Conservation (phyloP, 176 grass and related monocot genomes). For the Oryza brachyantha region DNA sequence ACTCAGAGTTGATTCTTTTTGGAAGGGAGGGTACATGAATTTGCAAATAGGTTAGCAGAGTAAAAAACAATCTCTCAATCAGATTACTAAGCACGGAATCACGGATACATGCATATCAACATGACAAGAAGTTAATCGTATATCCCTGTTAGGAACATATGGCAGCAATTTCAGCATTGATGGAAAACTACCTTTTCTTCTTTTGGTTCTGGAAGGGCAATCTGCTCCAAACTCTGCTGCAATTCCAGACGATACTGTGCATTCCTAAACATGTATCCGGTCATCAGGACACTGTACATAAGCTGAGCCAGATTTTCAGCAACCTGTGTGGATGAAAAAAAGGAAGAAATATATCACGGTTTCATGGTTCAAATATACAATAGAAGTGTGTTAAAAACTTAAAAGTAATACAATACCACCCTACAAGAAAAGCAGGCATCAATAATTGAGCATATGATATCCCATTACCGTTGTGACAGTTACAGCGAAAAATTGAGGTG, state of each 20-base stretch:
- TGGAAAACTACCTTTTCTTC: conserved; percentile 46
- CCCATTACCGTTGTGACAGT: conserved; percentile 85
- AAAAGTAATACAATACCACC: neutral
- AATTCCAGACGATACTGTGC: conserved; percentile 81
- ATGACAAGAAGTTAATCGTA: neutral
- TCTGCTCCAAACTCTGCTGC: conserved; percentile 83
- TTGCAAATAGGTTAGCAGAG: neutral
- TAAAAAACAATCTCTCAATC: neutral
- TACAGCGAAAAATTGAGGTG: conserved; percentile 85
- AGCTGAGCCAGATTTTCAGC: conserved; percentile 93
- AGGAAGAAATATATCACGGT: conserved; percentile 15
- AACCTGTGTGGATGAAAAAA: conserved; percentile 59
- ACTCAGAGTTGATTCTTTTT: no score
- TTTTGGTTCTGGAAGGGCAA: conserved; percentile 77
- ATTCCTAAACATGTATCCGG: conserved; percentile 98
- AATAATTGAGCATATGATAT: neutral
- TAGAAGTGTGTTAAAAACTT: neutral
- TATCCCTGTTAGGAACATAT: neutral
- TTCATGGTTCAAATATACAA: neutral
- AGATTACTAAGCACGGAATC: conserved; percentile 6
- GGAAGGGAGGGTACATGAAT: no score
- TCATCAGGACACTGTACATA: conserved; percentile 96
- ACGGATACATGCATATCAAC: neutral
- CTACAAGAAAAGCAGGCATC: neutral
- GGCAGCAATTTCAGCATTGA: neutral